Evolutionary conservation across 768 basidiomycete species (phyloP).

Genomic region (Pleurotus platypus): DNA sequence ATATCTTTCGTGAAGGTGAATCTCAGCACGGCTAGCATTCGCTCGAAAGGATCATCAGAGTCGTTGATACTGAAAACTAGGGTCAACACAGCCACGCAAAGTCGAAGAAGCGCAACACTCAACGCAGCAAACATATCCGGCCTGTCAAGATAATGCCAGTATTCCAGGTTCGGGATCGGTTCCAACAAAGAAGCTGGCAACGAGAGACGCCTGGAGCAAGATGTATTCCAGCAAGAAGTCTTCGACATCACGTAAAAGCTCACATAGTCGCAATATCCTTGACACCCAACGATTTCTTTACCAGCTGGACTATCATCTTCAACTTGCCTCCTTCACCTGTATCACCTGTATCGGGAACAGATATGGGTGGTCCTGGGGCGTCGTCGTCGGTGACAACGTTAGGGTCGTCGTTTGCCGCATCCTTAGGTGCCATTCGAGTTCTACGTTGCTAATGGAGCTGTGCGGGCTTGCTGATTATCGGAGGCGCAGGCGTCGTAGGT

Average conservation of each 20-base stretch:
- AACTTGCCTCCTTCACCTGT: conserved; percentile 86
- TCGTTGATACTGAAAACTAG: conserved; percentile 74
- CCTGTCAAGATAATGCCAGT: conserved; percentile 91
- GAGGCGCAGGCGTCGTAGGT: neutral
- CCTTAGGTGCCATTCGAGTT: conserved; percentile 5
- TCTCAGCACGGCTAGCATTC: conserved; percentile 89
- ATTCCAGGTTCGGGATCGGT: conserved; percentile 94
- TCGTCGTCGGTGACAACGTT: conserved; percentile 39
- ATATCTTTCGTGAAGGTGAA: conserved; percentile 92
- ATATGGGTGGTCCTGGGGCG: conserved; percentile 51
- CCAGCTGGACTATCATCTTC: conserved; percentile 88
- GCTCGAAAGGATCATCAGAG: conserved; percentile 86
- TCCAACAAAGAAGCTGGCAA: conserved; percentile 91
- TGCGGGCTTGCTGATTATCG: neutral
- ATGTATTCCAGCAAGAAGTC: neutral
- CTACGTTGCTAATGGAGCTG: neutral
- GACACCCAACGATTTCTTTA: conserved; percentile 89
- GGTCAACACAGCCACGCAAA: no score
- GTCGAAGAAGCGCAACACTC: conserved; percentile 26
- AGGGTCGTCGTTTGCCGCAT: conserved; percentile 1
- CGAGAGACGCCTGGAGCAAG: conserved; percentile 70
- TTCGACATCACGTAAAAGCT: conserved; percentile 21
- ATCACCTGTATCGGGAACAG: conserved; percentile 68
- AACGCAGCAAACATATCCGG: conserved; percentile 91
- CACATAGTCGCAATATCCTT: conserved; percentile 95